Percentiles rank a stretch among this genome's conserved stretches.
These are phyloP conservation scores for Cladosporium cucumerinum DNA, from an alignment of 2,329 filamentous ascomycete genomes.

Conservation along the genomic window DNA sequence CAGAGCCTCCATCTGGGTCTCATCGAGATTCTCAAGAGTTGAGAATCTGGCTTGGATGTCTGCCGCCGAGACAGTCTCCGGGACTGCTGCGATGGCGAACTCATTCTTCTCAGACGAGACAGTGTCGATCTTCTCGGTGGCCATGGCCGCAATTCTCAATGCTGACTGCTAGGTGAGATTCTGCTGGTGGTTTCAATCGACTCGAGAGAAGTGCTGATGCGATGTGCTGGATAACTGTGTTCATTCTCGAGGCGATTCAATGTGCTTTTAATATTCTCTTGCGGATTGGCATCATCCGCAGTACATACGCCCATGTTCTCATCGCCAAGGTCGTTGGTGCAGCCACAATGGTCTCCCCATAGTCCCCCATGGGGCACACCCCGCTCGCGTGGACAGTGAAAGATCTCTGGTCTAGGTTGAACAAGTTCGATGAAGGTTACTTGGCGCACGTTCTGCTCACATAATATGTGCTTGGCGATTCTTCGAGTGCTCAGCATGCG, in stretches of 20 bases:
- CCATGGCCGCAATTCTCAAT: background rate
- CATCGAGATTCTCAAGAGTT: conserved; percentile 27
- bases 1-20: conserved; percentile 29
- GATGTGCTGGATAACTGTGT: background rate
- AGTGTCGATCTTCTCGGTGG: conserved; percentile 24
- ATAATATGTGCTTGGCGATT: conserved; percentile 3
- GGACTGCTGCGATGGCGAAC: conserved; percentile 35
- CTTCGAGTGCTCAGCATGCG: background rate
- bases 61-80: conserved; percentile 27
- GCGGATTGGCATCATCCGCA: background rate
- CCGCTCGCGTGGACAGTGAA: conserved; percentile 3
- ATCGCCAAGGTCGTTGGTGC: conserved; percentile 11
- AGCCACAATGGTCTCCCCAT: background rate
- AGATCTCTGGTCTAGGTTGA: conserved; percentile 2
- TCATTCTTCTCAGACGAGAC: conserved; percentile 31
- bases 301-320: conserved; percentile 1
- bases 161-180: background rate
- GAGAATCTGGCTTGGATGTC: conserved; percentile 31
- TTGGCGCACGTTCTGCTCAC: conserved; percentile 1
- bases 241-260: background rate
- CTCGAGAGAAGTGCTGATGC: background rate
- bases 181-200: background rate
- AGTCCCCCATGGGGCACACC: conserved; percentile 10
- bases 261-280: conserved; percentile 2
- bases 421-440: background rate